A percentile compares a stretch with the other conserved stretches of the same genome.
Evolutionary conservation across 805 yeast species (phyloP).

Genomic region (Cyberlindnera misumaiensis): DNA sequence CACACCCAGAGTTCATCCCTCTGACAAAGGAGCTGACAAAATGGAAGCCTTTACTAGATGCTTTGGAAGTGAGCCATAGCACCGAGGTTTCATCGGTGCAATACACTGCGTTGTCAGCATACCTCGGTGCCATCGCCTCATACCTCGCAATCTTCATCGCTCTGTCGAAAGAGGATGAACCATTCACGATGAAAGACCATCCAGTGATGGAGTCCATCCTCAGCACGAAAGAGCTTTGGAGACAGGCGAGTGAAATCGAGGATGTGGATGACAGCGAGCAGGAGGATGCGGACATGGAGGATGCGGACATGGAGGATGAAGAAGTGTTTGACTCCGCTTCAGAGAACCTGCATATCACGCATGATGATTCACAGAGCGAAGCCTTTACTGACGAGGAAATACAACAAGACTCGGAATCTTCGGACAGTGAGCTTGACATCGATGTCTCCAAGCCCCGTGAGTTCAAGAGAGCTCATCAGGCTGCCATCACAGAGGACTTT

Average conservation of each 20-base stretch:
- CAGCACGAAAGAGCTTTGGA: slow-evolving; percentile 81
- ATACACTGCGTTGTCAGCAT: slow-evolving; percentile 65
- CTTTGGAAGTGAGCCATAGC: slow-evolving; percentile 26
- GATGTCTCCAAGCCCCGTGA: slow-evolving; percentile 49
- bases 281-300: slow-evolving; percentile 17
- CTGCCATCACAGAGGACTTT: slow-evolving; percentile 41
- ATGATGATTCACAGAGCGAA: slow-evolving; percentile 9
- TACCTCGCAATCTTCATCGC: slow-evolving; percentile 72
- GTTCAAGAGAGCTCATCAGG: slow-evolving; percentile 31
- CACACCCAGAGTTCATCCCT: slow-evolving; percentile 82
- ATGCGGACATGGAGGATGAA: slow-evolving; percentile 9
- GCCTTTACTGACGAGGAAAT: slow-evolving; percentile 4
- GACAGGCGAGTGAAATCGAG: slow-evolving; percentile 62
- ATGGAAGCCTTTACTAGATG: slow-evolving; percentile 36
- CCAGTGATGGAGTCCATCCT: slow-evolving; percentile 85
- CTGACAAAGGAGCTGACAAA: slow-evolving; percentile 52
- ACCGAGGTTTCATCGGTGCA: slow-evolving; percentile 39
- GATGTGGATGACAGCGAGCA: slow-evolving; percentile 17
- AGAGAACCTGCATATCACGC: slow-evolving; percentile 15
- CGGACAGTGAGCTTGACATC: slow-evolving; percentile 33
- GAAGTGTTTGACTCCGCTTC: slow-evolving; percentile 14
- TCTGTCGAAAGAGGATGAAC: slow-evolving; percentile 45
- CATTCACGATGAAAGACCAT: slow-evolving; percentile 71
- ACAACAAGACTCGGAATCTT: slow-evolving; percentile 11
- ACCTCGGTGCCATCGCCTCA: slow-evolving; percentile 69